Conservation (phyloP, 305 asterid species). For the Lippia alba region DNA sequence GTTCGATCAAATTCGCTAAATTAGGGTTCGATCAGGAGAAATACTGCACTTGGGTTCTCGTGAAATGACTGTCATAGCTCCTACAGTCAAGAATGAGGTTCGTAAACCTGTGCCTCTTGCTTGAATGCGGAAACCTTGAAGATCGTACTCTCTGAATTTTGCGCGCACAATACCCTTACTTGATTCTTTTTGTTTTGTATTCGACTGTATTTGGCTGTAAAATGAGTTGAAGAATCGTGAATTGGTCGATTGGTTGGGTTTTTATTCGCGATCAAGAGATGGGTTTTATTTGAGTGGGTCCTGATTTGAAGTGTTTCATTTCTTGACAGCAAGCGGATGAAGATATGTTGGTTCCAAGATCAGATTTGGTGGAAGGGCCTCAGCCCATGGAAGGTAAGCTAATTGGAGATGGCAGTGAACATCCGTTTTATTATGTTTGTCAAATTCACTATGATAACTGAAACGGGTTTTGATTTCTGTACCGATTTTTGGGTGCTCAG, state of each 20-base stretch:
- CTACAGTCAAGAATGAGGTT: slow-evolving; percentile 47
- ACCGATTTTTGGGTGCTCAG: slow-evolving; percentile 1
- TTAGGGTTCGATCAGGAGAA: slow-evolving; percentile 15
- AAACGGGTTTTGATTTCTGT: slow-evolving; percentile 1
- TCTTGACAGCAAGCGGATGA: slow-evolving; percentile 55
- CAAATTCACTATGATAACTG: background rate
- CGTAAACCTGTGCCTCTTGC: slow-evolving; percentile 13
- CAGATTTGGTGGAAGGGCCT: slow-evolving; percentile 60
- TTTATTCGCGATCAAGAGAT: slow-evolving; percentile 42
- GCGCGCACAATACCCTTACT: slow-evolving; percentile 7
- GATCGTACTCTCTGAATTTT: slow-evolving; percentile 15
- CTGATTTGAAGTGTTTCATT: slow-evolving; percentile 13
- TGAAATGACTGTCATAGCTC: slow-evolving; percentile 41
- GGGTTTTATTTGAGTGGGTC: slow-evolving; percentile 32
- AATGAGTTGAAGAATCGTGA: slow-evolving; percentile 27
- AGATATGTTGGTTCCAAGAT: slow-evolving; percentile 65
- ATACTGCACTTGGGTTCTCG: slow-evolving; percentile 18
- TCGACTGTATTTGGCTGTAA: slow-evolving; percentile 19
- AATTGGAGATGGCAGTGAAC: slow-evolving; percentile 12
- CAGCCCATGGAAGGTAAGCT: slow-evolving; percentile 58
- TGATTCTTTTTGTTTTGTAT: slow-evolving; percentile 7
- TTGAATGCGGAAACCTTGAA: slow-evolving; percentile 23
- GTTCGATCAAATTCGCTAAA: slow-evolving; percentile 22
- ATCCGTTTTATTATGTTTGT: background rate
- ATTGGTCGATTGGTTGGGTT: slow-evolving; percentile 20